Evolutionary conservation across 768 basidiomycete genomes (phyloP), one percentile per base, ranked within the genome.

Genomic region (Tricholoma hemisulphureum): DNA sequence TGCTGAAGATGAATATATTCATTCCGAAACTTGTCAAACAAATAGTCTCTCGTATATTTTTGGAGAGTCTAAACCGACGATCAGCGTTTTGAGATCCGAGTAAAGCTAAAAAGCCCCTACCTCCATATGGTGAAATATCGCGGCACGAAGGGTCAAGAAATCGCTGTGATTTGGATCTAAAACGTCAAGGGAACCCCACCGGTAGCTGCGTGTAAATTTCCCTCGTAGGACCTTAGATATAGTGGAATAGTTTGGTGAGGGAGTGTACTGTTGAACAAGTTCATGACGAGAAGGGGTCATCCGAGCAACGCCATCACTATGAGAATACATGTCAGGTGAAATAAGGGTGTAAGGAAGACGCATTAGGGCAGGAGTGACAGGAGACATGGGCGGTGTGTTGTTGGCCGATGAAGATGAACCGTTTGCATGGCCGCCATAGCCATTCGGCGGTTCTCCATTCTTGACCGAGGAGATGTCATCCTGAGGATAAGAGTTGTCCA

Each of bases 51-150:
- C 35, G 91, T 93, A 72, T 92, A 92, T 68, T 88, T 88, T 77
- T 89, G 89, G 65, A 95, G 78, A 53, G 87, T 89, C 91, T 94
- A 69, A 58, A 67, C 69, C 57, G 18, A 18, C 46, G 9, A 28
- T 49, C n/a, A 49, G 46, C n/a, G 4, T 10, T n/a, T 4, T n/a
- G 8, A 8, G 26, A 11, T 26, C n/a, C 26, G 18, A 18, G 46
- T 61, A 56, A 29, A 58, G 55, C 55, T 55, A 51, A 29, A 51
- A 29, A 59, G 68, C 81, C 46, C 26, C 70, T 76, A 93, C 93
- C 82, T 89, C 85, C 87, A 94, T 90, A 70, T 92, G 90, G 68
- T 91, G 90, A 68, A 94, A 88, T 61, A 96, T 83, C 49, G 90
- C 91, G 28, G 81, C 80, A 57, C 91, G 85, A 56, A 96, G 81